Base-by-base conservation (phyloP, 2,329 filamentous ascomycete species). In the Neonectria sp. region DNA sequence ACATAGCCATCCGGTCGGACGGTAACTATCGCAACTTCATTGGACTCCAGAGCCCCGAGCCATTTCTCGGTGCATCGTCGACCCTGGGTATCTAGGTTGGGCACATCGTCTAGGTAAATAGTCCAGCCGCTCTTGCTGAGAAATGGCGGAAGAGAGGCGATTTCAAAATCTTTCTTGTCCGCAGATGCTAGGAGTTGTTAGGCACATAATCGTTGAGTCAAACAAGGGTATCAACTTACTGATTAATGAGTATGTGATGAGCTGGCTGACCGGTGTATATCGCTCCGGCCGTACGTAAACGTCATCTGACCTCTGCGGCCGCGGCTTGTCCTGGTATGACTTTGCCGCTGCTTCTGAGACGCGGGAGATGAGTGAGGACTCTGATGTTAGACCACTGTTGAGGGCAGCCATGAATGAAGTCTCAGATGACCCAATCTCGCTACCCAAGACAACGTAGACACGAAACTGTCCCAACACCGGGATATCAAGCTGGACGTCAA, bases 391-490 rank as follows among this genome's bases (percentile, higher is more conserved):
- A 4, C 85, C 80, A n/a, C 83, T 79, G 72, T 87, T 90, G 24
- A 93, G 84, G 0, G 82, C 83, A 2, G 86, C 81, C 17, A 94
- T 82, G 78, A 93, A 93, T 0, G 81, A 79, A 65, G 80, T 82
- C 7, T 65, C 63, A 7, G 49, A 29, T 8, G 85, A 83, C 21
- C 83, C 77, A 52, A 84, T 82, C 1, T 92, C 82, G 72, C 92
- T 85, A 69, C 87, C 88, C 60, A 89, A 86, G 68, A 94, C 86
- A 68, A 94, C 85, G 78, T 92, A 94, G 52, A 94, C 86, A 37
- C 91, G 87, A 82, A 94, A 95, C 75, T 95, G 92, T 25, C 92
- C 90, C 4, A 94, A 82, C 77, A 93, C 86, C 1, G 92, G 92
- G 40, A 94, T 92, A 73, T 94, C 92, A 4, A 93, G 88, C 76